These are phyloP conservation scores for Lizanozyma gosingica DNA, from an alignment of 1,139 yeast genomes.

Conservation along the genomic window DNA sequence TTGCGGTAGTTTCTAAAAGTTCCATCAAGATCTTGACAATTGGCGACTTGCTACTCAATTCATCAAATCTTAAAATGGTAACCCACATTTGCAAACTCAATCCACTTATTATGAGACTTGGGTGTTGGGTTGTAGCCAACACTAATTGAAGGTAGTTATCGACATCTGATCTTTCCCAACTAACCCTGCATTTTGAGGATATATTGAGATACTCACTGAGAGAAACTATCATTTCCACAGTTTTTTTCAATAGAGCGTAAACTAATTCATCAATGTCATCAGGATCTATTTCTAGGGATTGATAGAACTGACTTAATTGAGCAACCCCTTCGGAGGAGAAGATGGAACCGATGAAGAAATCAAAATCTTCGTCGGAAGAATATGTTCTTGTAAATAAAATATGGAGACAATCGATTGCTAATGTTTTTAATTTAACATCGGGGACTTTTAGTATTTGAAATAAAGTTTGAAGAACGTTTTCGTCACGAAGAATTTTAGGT, in stretches of 20 bases:
- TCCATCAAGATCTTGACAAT: conserved; percentile 50
- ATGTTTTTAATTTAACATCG: conserved; percentile 60
- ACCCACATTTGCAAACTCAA: conserved; percentile 94
- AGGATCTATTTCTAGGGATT: conserved; percentile 54
- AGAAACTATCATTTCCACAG: conserved; percentile 90
- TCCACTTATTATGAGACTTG: conserved; percentile 85
- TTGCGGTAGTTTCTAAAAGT: conserved; percentile 67
- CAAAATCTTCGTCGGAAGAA: conserved; percentile 61
- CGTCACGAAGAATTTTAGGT: conserved; percentile 60
- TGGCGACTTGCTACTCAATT: conserved; percentile 44
- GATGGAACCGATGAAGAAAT: conserved; percentile 70
- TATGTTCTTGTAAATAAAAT: conserved; percentile 81
- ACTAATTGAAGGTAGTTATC: conserved; percentile 64
- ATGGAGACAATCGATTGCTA: conserved; percentile 88
- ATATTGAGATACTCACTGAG: conserved; percentile 67
- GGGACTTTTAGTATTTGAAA: conserved; percentile 51
- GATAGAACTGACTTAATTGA: conserved; percentile 58
- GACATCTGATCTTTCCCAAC: conserved; percentile 47
- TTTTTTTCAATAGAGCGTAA: conserved; percentile 75
- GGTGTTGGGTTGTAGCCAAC: conserved; percentile 71
- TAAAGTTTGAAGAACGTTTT: conserved; percentile 61
- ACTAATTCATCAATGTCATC: conserved; percentile 71
- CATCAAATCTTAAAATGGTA: conserved; percentile 74
- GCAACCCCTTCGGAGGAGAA: conserved; percentile 65
- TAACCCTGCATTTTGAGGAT: conserved; percentile 27